Percentiles rank a stretch among this genome's conserved stretches.
Conservation (phyloP, 495 filamentous ascomycete species). For the Sordaria brevicollis region DNA sequence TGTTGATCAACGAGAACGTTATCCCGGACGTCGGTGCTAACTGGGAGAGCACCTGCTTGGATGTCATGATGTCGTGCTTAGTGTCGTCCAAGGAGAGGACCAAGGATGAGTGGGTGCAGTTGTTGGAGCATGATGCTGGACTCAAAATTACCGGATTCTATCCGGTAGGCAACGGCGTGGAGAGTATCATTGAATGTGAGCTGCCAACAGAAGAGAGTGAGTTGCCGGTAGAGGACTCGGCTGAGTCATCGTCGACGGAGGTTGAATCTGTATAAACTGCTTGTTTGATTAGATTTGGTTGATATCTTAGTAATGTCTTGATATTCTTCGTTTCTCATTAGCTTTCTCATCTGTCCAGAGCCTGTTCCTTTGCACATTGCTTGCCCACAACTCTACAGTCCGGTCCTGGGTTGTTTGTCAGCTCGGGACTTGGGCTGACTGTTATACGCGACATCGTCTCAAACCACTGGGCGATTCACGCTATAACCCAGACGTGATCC, state of each 20-base stretch:
- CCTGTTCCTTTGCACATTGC: too few relatives aligned
- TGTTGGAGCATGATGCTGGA: slow-evolving; percentile 23
- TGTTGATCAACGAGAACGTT: slow-evolving; percentile 46
- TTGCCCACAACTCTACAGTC: too few relatives aligned
- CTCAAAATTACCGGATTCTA: slow-evolving; percentile 34
- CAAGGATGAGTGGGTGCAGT: slow-evolving; percentile 17
- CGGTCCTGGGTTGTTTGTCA: too few relatives aligned
- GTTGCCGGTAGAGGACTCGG: neutral
- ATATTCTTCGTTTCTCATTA: too few relatives aligned
- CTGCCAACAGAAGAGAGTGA: neutral
- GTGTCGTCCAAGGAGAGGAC: slow-evolving; percentile 23
- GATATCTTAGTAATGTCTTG: too few relatives aligned
- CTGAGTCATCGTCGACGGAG: neutral
- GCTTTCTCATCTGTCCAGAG: too few relatives aligned
- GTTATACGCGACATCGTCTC: too few relatives aligned
- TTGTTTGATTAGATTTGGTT: too few relatives aligned
- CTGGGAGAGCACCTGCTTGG: slow-evolving; percentile 31
- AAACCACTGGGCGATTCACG: too few relatives aligned
- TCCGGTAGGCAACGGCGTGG: slow-evolving; percentile 20
- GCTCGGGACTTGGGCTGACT: too few relatives aligned
- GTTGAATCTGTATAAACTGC: too few relatives aligned
- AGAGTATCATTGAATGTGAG: slow-evolving; percentile 37
- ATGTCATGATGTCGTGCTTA: slow-evolving; percentile 25
- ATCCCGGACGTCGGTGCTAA: slow-evolving; percentile 32
- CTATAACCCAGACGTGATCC: too few relatives aligned